Evolutionary conservation across 306 rosid species (phyloP), one percentile per base, ranked within the genome.

Genomic region (Quillaja saponaria): DNA sequence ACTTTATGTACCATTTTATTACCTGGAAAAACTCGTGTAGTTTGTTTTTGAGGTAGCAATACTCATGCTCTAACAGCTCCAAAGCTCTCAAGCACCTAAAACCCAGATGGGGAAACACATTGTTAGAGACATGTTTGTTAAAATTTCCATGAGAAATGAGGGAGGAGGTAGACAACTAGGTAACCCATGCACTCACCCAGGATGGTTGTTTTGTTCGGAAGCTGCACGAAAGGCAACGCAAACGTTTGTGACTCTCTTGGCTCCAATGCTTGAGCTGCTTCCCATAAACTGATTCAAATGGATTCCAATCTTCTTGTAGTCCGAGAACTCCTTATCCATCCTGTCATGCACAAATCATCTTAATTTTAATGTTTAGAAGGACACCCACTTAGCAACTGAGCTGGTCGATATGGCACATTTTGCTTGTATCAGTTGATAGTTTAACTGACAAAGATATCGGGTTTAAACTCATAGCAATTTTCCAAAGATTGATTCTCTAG

Each of bases 231-330:
- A 91, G 51, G 98, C 95, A 16, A 91, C 75, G 65, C 98, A 91
- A 0, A 91, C 88, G 56, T 86, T 86, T 54, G 78, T 85, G 75
- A 92, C 87, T 78, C 96, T 69, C 69, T 86, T 88, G 72, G 98
- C 96, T 8, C 98, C 98, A 63, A 92, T 92, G 76, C 98, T 92
- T 0, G 98, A 92, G 67, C 98, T 92, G 67, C 98, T 92, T 6
- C 95, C 98, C 79, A 86, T 79, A 12, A 92, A 78, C 73, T 92
- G 98, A 76, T 92, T 92, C 92, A 92, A 81, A 76, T 88, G 95
- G 11, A 64, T 88, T 65, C 95, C 95, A 71, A 92, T 79, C 70
- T 88, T 92, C 80, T 75, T 88, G 80, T 81, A 86, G 53, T 91
- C 92, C 35, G 74, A 70, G 0, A 87, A 63, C 66, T 91, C 94